These are phyloP conservation scores for Penicillium sp. DNA, from an alignment of 2,329 filamentous ascomycete species.

Conservation along the genomic window DNA sequence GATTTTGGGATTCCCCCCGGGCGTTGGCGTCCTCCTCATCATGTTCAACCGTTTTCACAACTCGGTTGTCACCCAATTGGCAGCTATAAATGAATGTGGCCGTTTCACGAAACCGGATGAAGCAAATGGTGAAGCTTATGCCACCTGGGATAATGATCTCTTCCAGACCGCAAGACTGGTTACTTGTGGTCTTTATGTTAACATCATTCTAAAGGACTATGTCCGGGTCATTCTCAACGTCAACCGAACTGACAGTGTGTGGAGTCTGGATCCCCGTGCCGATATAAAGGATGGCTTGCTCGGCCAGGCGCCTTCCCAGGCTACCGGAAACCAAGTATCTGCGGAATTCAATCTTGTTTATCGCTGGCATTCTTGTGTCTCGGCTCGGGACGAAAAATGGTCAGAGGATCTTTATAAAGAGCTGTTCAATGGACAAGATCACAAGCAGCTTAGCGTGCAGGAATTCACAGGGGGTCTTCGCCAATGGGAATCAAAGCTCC, in stretches of 20 bases:
- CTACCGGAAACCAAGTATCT: conserved; percentile 64
- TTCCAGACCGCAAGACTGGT: conserved; percentile 58
- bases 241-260: conserved; percentile 58
- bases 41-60: conserved; percentile 72
- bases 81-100: conserved; percentile 64
- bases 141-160: conserved; percentile 41
- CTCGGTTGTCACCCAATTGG: conserved; percentile 61
- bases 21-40: conserved; percentile 65
- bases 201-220: conserved; percentile 59
- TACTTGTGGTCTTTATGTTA: conserved; percentile 55
- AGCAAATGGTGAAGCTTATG: conserved; percentile 35
- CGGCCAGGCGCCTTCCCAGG: conserved; percentile 51
- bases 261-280: conserved; percentile 63
- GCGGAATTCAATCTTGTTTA: conserved; percentile 69
- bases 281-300: conserved; percentile 52
- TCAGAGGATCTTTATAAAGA: conserved; percentile 55
- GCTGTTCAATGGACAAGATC: conserved; percentile 44
- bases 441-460: conserved; percentile 34
- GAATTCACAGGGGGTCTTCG: conserved; percentile 43
- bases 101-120: conserved; percentile 59
- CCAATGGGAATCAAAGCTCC: conserved; percentile 42
- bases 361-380: conserved; percentile 63
- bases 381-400: conserved; percentile 61
- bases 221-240: conserved; percentile 60
- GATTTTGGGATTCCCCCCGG: conserved; percentile 64